Evolutionary conservation across 208 protist species (phyloP).

Genomic region (Leishmania tropica): DNA sequence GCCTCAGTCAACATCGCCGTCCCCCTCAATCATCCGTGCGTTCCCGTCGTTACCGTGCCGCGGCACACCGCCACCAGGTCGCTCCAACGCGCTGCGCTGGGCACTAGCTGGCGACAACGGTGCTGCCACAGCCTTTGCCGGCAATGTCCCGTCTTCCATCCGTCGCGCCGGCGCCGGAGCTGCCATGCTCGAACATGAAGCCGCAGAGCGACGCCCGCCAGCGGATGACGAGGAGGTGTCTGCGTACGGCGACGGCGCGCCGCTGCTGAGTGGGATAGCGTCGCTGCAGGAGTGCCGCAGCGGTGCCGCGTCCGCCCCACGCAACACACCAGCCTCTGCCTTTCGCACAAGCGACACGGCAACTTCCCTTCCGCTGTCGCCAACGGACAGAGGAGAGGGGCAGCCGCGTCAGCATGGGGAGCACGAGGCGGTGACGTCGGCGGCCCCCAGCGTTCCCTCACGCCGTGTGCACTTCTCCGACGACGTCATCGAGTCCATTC

Average conservation of each 20-base stretch:
- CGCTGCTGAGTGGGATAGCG: not conserved
- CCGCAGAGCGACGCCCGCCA: not conserved
- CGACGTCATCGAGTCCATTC: conserved; percentile 26
- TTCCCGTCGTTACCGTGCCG: not conserved
- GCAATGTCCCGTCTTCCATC: conserved; percentile 4
- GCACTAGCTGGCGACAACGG: not conserved
- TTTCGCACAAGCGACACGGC: not conserved
- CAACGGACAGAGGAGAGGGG: not conserved
- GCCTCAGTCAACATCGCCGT: not conserved
- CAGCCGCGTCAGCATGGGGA: not conserved
- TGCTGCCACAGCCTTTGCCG: not conserved
- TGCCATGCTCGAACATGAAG: not conserved
- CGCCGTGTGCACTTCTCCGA: conserved; percentile 32
- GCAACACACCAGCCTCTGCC: not conserved
- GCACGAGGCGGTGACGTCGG: not conserved
- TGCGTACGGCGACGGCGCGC: not conserved
- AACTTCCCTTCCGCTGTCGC: no score
- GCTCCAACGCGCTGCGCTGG: conserved; percentile 5
- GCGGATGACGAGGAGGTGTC: no score
- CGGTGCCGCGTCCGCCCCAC: not conserved
- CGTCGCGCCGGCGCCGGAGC: not conserved
- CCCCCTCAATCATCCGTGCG: not conserved
- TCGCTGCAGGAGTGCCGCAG: not conserved
- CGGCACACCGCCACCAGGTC: conserved; percentile 11
- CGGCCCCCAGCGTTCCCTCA: conserved; percentile 3